Conservation (phyloP, 2,329 filamentous ascomycete genomes). For the Stachybotrys elegans region DNA sequence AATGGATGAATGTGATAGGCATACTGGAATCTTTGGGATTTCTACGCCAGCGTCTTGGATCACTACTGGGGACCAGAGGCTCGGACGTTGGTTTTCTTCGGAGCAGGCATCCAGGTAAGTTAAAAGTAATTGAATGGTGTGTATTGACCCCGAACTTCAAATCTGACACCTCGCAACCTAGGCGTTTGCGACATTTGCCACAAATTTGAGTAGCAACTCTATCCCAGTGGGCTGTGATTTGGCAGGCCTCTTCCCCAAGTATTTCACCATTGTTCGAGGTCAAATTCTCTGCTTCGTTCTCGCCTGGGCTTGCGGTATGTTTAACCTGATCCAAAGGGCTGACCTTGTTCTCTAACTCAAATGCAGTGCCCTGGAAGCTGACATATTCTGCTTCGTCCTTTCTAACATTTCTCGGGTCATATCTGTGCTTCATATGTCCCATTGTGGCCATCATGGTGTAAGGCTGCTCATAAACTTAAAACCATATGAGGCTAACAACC, state of each 20-base stretch:
- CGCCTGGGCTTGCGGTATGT: background rate
- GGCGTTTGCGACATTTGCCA: background rate
- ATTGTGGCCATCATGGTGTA: background rate
- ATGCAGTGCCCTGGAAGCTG: background rate
- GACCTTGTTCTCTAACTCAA: background rate
- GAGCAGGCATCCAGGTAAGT: background rate
- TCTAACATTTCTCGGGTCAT: background rate
- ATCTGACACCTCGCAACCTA: background rate
- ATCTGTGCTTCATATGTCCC: background rate
- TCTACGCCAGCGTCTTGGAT: background rate
- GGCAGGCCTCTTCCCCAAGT: background rate
- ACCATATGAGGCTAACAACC: background rate
- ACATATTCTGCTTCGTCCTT: background rate
- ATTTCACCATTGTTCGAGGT: background rate
- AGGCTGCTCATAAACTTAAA: background rate
- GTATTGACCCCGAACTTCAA: background rate
- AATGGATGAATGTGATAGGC: no score
- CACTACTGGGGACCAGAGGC: background rate
- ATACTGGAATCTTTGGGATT: slow-evolving; percentile 1
- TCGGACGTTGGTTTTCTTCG: background rate
- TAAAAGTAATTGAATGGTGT: background rate
- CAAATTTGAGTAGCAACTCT: background rate
- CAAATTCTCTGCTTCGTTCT: background rate
- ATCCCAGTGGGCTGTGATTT: background rate
- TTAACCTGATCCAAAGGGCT: background rate